Percentiles rank a stretch among this genome's conserved stretches.
These are phyloP conservation scores for Paralagenidium karlingii DNA, from an alignment of 352 stramenopile species.

Conservation along the genomic window DNA sequence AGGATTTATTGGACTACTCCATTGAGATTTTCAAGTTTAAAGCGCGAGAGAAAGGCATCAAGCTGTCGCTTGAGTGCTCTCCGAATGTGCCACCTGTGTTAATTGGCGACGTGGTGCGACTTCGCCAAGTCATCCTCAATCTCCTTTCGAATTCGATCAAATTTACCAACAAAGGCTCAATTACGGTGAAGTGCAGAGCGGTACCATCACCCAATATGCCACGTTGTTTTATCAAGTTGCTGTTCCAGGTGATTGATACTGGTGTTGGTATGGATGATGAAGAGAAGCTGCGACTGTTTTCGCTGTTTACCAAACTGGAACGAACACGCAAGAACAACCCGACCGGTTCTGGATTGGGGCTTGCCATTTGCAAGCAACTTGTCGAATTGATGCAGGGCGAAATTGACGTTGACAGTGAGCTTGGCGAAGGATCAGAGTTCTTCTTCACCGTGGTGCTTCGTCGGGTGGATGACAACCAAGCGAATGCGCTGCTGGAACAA, in stretches of 20 bases:
- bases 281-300: constrained; percentile 50
- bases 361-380: constrained; percentile 65
- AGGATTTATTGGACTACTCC: constrained; percentile 58
- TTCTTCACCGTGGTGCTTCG: constrained; percentile 53
- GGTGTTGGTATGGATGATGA: constrained; percentile 53
- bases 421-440: constrained; percentile 50
- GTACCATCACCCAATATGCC: constrained; percentile 36
- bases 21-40: constrained; percentile 80
- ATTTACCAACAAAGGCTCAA: constrained; percentile 60
- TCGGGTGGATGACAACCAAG: constrained; percentile 17
- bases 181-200: constrained; percentile 47
- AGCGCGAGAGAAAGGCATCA: constrained; percentile 67
- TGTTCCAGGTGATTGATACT: constrained; percentile 62
- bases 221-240: constrained; percentile 40
- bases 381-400: constrained; percentile 58
- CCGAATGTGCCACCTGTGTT: constrained; percentile 36
- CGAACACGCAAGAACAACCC: constrained; percentile 56
- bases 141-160: constrained; percentile 71
- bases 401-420: constrained; percentile 55
- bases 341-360: constrained; percentile 42
- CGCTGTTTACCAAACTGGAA: constrained; percentile 50
- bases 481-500: constrained; percentile 21
- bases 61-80: constrained; percentile 46
- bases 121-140: constrained; percentile 63
- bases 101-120: constrained; percentile 44